These are phyloP conservation scores for Phytophthora sp. DNA, from an alignment of 352 stramenopile genomes.

Conservation along the genomic window DNA sequence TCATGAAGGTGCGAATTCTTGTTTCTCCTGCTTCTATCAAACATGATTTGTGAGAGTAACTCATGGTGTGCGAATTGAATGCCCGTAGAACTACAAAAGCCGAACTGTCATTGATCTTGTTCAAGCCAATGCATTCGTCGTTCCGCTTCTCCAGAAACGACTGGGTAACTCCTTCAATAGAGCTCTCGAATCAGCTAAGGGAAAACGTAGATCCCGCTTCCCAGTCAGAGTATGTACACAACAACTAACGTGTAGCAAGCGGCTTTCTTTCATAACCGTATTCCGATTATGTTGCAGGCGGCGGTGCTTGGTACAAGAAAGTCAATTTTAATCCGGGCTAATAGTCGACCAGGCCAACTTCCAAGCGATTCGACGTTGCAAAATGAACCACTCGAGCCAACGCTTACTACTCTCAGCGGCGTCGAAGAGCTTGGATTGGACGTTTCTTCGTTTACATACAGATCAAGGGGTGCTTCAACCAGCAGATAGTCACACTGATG, in stretches of 20 bases:
- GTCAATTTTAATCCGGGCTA: conserved; percentile 10
- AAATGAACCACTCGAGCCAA: conserved; percentile 13
- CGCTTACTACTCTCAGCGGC: conserved; percentile 38
- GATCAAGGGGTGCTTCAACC: conserved; percentile 17
- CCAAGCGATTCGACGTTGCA: neutral
- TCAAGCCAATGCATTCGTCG: conserved; percentile 36
- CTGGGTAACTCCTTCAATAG: conserved; percentile 36
- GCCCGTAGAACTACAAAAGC: conserved; percentile 70
- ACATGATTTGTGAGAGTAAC: too few species aligned
- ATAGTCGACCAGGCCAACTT: conserved; percentile 7
- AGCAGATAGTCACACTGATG: conserved; percentile 3
- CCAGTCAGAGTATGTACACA: conserved; percentile 21
- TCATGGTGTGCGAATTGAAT: too few species aligned
- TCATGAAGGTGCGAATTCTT: conserved; percentile 47
- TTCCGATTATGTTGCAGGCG: conserved; percentile 6
- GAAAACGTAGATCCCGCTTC: conserved; percentile 45
- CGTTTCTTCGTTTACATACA: conserved; percentile 64
- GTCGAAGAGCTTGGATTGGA: conserved; percentile 62
- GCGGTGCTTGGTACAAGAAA: conserved; percentile 19
- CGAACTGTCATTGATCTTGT: conserved; percentile 58
- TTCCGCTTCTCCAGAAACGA: conserved; percentile 58
- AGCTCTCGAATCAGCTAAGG: conserved; percentile 19
- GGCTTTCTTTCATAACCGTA: neutral
- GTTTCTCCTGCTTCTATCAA: neutral
- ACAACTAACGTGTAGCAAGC: conserved; percentile 1